Evolutionary conservation across 208 protist species (phyloP).

Genomic region (Tritrichomonas musculus): DNA sequence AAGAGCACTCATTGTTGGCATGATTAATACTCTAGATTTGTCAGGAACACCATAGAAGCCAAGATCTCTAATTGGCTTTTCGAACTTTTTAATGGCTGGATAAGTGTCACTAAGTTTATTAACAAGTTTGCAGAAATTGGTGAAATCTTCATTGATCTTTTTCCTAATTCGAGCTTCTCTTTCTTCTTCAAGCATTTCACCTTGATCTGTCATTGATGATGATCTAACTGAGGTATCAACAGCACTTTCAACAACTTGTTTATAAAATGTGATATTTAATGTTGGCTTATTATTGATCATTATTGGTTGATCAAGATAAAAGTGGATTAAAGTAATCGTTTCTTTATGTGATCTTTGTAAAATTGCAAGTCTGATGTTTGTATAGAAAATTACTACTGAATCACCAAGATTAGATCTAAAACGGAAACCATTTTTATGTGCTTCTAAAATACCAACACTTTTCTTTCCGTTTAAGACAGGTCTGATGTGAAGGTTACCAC

Average conservation of each 20-base stretch:
- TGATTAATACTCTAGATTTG: not conserved
- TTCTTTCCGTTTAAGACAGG: not conserved
- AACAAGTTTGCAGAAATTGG: not conserved
- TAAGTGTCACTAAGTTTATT: not conserved
- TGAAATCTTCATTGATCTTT: constrained; percentile 21
- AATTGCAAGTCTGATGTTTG: not conserved
- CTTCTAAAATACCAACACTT: not conserved
- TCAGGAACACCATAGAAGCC: not conserved
- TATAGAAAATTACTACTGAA: not conserved
- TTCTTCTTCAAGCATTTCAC: not conserved
- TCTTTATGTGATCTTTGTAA: not conserved
- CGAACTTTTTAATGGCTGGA: not conserved
- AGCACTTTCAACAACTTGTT: not conserved
- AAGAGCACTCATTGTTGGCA: not conserved
- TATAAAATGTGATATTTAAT: not conserved
- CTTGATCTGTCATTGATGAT: not conserved
- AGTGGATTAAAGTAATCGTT: constrained; percentile 15
- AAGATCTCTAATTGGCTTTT: not conserved
- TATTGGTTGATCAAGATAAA: not conserved
- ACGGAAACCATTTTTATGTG: not conserved
- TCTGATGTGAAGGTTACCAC: not conserved
- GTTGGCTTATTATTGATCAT: not conserved
- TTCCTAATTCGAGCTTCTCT: not conserved
- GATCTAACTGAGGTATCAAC: not conserved
- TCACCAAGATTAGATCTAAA: not conserved